These are phyloP conservation scores for Diutina pseudorugosa DNA, from an alignment of 1,139 yeast species.

Conservation along the genomic window DNA sequence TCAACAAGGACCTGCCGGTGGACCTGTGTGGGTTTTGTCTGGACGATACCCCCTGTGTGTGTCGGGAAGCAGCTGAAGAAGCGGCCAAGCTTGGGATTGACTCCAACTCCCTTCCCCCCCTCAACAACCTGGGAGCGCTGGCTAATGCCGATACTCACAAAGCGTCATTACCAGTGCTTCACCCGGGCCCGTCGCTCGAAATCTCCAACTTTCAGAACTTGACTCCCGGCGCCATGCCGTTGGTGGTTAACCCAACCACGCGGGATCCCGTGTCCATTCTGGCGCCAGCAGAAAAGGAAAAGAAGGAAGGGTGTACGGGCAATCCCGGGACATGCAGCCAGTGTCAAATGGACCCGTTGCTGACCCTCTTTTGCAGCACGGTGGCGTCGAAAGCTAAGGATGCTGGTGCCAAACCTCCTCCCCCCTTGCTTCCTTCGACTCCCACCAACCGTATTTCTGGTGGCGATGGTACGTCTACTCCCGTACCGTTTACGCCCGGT, in stretches of 20 bases:
- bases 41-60: conserved; percentile 85
- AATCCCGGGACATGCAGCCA: conserved; percentile 81
- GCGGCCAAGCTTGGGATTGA: conserved; percentile 24
- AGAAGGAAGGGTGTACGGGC: conserved; percentile 55
- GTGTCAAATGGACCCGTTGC: conserved; percentile 82
- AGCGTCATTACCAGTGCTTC: conserved; percentile 43
- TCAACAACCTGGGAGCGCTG: conserved; percentile 11
- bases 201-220: conserved; percentile 32
- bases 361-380: conserved; percentile 78
- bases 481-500: conserved; percentile 13
- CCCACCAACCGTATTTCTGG: not conserved
- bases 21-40: conserved; percentile 91
- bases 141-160: conserved; percentile 17
- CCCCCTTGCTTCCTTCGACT: not conserved
- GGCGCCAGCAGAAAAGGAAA: conserved; percentile 5
- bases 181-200: conserved; percentile 55
- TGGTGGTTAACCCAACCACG: conserved; percentile 12
- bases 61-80: conserved; percentile 71
- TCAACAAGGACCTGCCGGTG: conserved; percentile 39
- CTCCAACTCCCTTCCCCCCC: not conserved
- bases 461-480: conserved; percentile 10
- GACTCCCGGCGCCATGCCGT: conserved; percentile 31
- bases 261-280: not conserved
- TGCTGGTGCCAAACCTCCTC: not conserved
- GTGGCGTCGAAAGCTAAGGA: conserved; percentile 24